phyloP scores from a whole-genome alignment of 2,329 filamentous ascomycete genomes.

The Diaporthe ilicicola region DNA sequence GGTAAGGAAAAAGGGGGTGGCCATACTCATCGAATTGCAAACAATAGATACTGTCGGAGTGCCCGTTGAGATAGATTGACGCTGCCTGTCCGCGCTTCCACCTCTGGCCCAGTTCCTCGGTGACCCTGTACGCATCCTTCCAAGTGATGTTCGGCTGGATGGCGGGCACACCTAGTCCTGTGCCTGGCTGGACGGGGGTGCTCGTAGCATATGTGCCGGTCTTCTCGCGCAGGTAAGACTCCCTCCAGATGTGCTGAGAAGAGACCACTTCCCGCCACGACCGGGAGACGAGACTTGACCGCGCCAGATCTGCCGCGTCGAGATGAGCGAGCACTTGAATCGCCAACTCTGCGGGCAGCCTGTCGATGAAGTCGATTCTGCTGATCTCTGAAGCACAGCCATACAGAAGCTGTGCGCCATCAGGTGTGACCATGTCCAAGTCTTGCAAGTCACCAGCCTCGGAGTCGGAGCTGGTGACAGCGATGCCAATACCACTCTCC shows the following conservation, averaged over 20 bases:
- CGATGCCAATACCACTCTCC: conserved; percentile 72
- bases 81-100: conserved; percentile 84
- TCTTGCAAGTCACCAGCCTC: conserved; percentile 43
- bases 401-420: conserved; percentile 44
- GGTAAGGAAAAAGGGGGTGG: background rate
- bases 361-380: conserved; percentile 65
- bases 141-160: conserved; percentile 75
- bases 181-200: conserved; percentile 58
- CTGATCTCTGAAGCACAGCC: conserved; percentile 50
- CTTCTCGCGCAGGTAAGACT: conserved; percentile 70
- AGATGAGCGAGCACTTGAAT: conserved; percentile 66
- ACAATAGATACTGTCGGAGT: conserved; percentile 96
- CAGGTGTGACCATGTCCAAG: conserved; percentile 29
- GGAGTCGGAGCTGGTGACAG: conserved; percentile 54
- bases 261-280: conserved; percentile 56
- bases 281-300: conserved; percentile 59
- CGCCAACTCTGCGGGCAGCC: conserved; percentile 65
- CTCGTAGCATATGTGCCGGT: conserved; percentile 68
- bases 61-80: conserved; percentile 89
- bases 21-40: conserved; percentile 95
- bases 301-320: conserved; percentile 60
- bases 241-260: conserved; percentile 70
- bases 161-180: conserved; percentile 65
- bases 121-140: conserved; percentile 84
- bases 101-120: conserved; percentile 76